Base-by-base conservation (phyloP, 176 grass and related monocot genomes). In the Chloris gayana region DNA sequence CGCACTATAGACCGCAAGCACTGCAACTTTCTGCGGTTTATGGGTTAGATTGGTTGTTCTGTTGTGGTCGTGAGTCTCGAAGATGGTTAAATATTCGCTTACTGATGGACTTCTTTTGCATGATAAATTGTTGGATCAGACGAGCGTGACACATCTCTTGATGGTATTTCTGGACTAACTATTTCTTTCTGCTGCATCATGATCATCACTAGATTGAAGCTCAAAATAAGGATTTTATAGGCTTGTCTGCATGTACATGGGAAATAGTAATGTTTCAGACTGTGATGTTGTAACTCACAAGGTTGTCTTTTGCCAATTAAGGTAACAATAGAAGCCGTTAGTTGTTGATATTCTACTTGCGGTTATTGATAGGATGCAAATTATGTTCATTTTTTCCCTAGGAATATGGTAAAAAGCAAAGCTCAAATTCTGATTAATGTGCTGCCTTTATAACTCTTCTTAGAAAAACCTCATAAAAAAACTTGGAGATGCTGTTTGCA, bases 51-150 rank as follows among this genome's bases (percentile, higher is more conserved):
- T 77, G 5, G 14, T 18, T 72, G 46, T 67, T 88, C 74, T 22
- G n/a, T n/a, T n/a, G n/a, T n/a, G n/a, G n/a, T n/a, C n/a, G n/a
- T n/a, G 59, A 45, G 9, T 14, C 68, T 54, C 9, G 38, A 71
- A 79, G 18, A 33, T 26, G 63, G 18, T 0, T 8, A 74, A 22
- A 51, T 12, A 14, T 21, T 1, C 14, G 4, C 69, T 26, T 2
- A 13, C 2, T 3, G 13, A 60, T 47, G 39, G 22, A 14, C 21
- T 85, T 12, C 72, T 34, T 10, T 56, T 94, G 75, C 33, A 99
- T 93, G 97, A 99, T 67, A 99, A 99, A 39, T 80, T 99, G 70
- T 82, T 99, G 72, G 97, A 99, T 79, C 88, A 99, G 64, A 88
- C 82, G 22, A 99, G 97, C 72, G 89, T 99, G 75, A 90, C 93